These are phyloP conservation scores for Choanephora cucurbitarum DNA, from an alignment of 371 early-diverging fungal genomes.

Conservation along the genomic window DNA sequence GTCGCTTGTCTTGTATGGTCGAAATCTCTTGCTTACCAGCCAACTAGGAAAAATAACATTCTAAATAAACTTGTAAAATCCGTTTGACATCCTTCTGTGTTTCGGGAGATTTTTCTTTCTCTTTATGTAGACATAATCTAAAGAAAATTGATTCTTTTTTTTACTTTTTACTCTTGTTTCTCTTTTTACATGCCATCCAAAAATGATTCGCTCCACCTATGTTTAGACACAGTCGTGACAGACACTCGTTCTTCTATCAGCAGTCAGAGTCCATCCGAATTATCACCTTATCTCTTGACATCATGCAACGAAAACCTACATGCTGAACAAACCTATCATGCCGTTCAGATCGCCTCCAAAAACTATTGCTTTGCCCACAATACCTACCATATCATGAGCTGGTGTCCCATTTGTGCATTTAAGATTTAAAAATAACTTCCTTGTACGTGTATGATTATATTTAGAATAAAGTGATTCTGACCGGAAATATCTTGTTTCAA, in stretches of 20 bases:
- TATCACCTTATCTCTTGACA: slow-evolving; percentile 11
- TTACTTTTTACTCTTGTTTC: not conserved
- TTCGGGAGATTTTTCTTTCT: slow-evolving; percentile 13
- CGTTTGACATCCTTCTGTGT: no score
- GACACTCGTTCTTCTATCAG: not conserved
- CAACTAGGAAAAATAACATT: slow-evolving; percentile 16
- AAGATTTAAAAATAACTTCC: no score
- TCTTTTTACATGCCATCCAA: not conserved
- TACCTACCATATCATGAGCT: slow-evolving; percentile 18
- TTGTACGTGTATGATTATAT: no score
- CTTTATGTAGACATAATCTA: slow-evolving; percentile 2
- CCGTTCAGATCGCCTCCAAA: slow-evolving; percentile 20
- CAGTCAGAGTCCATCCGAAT: not conserved
- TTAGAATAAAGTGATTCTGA: no score
- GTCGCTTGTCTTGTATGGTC: slow-evolving; percentile 12
- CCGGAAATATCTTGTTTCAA: no score
- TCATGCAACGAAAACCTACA: slow-evolving; percentile 1
- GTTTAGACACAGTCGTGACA: not conserved
- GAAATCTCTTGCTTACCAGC: slow-evolving; percentile 16
- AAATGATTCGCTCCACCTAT: not conserved
- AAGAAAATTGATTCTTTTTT: slow-evolving; percentile 1
- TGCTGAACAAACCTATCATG: slow-evolving; percentile 19
- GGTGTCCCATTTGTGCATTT: slow-evolving; percentile 23
- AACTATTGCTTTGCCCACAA: slow-evolving; percentile 23
- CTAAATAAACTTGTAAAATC: no score